Conservation (phyloP, 345 rosid species). For the Eucalyptus marginata region DNA sequence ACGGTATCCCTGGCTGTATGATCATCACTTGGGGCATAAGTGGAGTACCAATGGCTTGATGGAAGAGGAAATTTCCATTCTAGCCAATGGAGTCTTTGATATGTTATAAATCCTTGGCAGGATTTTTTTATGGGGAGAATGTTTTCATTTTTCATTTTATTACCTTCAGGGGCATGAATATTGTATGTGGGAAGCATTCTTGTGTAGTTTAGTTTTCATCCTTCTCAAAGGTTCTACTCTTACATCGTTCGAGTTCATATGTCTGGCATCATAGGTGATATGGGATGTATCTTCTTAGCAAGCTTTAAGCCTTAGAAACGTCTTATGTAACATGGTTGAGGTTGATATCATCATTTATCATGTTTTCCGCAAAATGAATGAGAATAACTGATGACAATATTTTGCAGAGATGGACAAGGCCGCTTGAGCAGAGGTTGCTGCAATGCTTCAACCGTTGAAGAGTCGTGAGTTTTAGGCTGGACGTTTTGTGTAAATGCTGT, state of each 20-base stretch:
- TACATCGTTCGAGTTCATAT: not conserved
- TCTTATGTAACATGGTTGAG: not conserved
- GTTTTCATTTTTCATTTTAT: not conserved
- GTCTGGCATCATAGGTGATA: not conserved
- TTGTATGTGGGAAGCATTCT: not conserved
- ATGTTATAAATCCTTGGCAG: not conserved
- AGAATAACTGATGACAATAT: not conserved
- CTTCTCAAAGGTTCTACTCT: not conserved
- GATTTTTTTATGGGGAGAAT: not conserved
- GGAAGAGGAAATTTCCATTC: not conserved
- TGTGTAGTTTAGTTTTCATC: not conserved
- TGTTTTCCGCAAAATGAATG: not conserved
- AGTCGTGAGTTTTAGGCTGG: not conserved
- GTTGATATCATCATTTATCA: not conserved
- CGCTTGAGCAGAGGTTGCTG: slow-evolving; percentile 1
- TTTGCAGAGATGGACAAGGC: slow-evolving; percentile 9
- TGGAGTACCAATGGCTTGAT: not conserved
- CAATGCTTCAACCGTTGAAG: not conserved
- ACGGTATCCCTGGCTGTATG: not conserved
- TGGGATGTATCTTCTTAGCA: not conserved
- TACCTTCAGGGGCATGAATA: not conserved
- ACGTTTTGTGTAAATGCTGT: not conserved
- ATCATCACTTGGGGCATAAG: not conserved
- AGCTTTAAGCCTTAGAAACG: not conserved
- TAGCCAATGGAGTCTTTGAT: not conserved